Conservation (phyloP, 495 filamentous ascomycete species). For the Talaromyces proteolyticus region DNA sequence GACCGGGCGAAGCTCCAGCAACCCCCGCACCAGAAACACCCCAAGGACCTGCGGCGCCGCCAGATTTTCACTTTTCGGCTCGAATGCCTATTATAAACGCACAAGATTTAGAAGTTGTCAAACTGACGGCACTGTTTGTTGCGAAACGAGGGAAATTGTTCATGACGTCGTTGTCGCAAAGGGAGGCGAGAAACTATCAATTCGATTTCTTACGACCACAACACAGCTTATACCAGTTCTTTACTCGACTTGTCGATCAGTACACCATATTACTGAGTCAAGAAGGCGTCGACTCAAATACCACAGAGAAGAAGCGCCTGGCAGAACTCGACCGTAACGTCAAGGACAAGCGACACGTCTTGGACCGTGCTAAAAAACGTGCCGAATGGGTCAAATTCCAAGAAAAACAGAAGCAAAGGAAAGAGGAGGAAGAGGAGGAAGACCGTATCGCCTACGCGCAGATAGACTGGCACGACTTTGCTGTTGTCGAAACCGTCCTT, state of each 20-base stretch:
- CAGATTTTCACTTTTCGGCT: constrained; percentile 88
- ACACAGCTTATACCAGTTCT: constrained; percentile 93
- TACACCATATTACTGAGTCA: constrained; percentile 73
- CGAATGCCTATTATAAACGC: constrained; percentile 97
- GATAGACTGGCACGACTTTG: constrained; percentile 98
- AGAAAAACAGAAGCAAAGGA: constrained; percentile 79
- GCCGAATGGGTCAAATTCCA: constrained; percentile 84
- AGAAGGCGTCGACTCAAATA: constrained; percentile 64
- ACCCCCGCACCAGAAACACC: constrained; percentile 58
- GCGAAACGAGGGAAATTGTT: constrained; percentile 87
- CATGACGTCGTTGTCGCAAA: constrained; percentile 80
- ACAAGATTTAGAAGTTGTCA: constrained; percentile 89
- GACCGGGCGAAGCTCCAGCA: constrained; percentile 54
- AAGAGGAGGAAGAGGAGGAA: constrained; percentile 82
- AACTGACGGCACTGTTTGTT: constrained; percentile 82
- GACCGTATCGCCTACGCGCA: constrained; percentile 80
- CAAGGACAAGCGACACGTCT: constrained; percentile 69
- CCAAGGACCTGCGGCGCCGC: constrained; percentile 79
- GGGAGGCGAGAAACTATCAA: constrained; percentile 87
- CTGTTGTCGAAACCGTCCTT: constrained; percentile 90
- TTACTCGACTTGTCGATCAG: constrained; percentile 85
- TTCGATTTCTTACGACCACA: constrained; percentile 96
- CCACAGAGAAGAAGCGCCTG: constrained; percentile 61
- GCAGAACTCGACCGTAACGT: constrained; percentile 72
- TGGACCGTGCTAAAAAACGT: constrained; percentile 74